These are phyloP conservation scores for Xylariales sp. DNA, from an alignment of 2,329 filamentous ascomycete species.

Conservation along the genomic window DNA sequence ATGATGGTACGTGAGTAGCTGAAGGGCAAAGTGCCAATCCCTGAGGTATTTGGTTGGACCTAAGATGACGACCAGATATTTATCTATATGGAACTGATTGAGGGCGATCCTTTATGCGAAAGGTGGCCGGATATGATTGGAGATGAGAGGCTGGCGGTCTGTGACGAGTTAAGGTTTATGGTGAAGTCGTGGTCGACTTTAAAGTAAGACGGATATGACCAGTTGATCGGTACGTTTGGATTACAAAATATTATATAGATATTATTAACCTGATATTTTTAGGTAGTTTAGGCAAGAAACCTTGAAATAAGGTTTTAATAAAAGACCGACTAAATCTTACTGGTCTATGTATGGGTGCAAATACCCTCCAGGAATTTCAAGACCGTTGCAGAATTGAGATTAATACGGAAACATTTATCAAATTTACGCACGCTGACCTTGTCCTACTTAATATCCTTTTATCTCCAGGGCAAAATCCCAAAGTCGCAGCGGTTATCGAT, in stretches of 20 bases:
- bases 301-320: neutral
- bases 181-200: neutral
- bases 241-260: neutral
- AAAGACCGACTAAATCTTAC: neutral
- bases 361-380: neutral
- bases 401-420: neutral
- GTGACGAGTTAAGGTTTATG: conserved; percentile 21
- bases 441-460: neutral
- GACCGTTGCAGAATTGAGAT: neutral
- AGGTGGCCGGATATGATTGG: conserved; percentile 1
- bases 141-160: conserved; percentile 18
- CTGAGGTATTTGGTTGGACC: conserved; percentile 2
- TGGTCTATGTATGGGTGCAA: neutral
- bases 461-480: neutral
- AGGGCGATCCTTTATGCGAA: neutral
- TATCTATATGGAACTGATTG: conserved; percentile 1
- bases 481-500: neutral
- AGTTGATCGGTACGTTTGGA: neutral
- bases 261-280: neutral
- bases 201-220: neutral
- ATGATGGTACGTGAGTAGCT: conserved; percentile 21
- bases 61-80: conserved; percentile 1
- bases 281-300: neutral
- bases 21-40: conserved; percentile 11
- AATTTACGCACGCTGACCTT: neutral